Percentiles rank a stretch among this genome's conserved stretches.
phyloP scores from a whole-genome alignment of 495 filamentous ascomycete genomes.

The Podospora bellae-mahoneyi region DNA sequence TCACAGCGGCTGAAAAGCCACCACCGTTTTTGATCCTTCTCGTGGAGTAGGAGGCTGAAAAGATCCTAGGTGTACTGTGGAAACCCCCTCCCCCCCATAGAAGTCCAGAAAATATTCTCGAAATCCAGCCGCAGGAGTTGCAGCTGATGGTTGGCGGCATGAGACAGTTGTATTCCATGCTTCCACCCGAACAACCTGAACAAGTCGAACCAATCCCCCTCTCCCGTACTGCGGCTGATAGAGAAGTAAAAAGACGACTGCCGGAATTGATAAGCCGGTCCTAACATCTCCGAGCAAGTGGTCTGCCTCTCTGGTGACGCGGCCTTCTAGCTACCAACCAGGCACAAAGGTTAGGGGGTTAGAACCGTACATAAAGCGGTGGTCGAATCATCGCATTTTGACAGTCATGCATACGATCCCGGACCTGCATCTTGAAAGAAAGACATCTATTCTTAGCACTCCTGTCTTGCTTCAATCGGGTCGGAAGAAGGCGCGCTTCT shows the following conservation, averaged over 20 bases:
- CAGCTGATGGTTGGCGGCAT: background rate
- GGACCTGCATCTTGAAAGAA: conserved; percentile 1
- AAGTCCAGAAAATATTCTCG: background rate
- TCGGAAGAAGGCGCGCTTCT: background rate
- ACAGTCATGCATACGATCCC: background rate
- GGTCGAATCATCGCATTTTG: background rate
- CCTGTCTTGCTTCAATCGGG: conserved; percentile 1
- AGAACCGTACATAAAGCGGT: too few species aligned
- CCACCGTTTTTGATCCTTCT: background rate
- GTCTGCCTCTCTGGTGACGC: background rate
- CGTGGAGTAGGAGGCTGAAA: background rate
- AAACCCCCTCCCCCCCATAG: background rate
- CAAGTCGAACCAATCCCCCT: background rate
- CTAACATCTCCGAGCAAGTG: background rate
- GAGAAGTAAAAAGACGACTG: background rate
- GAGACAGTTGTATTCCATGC: conserved; percentile 9
- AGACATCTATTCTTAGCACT: conserved; percentile 7
- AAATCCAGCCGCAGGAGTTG: background rate
- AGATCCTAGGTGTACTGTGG: background rate
- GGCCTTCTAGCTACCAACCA: background rate
- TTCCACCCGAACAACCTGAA: background rate
- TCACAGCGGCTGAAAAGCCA: background rate
- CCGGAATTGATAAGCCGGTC: background rate
- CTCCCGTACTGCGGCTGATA: background rate
- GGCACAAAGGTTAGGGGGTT: background rate